Evolutionary conservation across 139 green algal genomes (phyloP).

Genomic region (Edaphochlamys debaryana): DNA sequence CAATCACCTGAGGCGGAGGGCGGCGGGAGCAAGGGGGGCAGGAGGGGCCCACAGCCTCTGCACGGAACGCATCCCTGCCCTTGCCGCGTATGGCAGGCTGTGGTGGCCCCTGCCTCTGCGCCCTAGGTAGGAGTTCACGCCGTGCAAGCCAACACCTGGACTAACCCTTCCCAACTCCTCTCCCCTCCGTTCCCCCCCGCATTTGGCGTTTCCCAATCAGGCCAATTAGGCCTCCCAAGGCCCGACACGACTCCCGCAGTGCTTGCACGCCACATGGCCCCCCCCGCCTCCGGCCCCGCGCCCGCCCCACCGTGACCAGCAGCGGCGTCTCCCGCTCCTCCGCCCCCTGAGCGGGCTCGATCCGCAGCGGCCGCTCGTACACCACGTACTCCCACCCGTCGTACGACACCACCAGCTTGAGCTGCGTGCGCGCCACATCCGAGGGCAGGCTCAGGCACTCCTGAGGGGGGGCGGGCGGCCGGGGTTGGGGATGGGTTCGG

Average conservation of each 20-base stretch:
- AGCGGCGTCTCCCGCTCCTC: slow-evolving; percentile 29
- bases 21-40: background rate
- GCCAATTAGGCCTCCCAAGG: too few species aligned
- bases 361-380: slow-evolving; percentile 17
- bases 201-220: too few species aligned
- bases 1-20: slow-evolving; percentile 40
- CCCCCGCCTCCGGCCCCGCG: too few species aligned
- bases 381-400: slow-evolving; percentile 50
- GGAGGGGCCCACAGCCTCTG: background rate
- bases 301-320: slow-evolving; percentile 40
- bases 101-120: too few species aligned
- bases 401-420: slow-evolving; percentile 45
- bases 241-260: too few species aligned
- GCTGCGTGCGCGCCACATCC: slow-evolving; percentile 32
- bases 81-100: too few species aligned
- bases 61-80: too few species aligned
- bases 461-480: background rate
- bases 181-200: too few species aligned
- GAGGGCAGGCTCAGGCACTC: slow-evolving; percentile 38
- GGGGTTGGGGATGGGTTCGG: background rate
- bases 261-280: too few species aligned
- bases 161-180: too few species aligned
- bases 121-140: too few species aligned
- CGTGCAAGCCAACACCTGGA: too few species aligned
- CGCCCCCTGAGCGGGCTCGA: background rate